phyloP scores from a whole-genome alignment of 2,329 filamentous ascomycete species.

The Plectosphaerella cucumerina region DNA sequence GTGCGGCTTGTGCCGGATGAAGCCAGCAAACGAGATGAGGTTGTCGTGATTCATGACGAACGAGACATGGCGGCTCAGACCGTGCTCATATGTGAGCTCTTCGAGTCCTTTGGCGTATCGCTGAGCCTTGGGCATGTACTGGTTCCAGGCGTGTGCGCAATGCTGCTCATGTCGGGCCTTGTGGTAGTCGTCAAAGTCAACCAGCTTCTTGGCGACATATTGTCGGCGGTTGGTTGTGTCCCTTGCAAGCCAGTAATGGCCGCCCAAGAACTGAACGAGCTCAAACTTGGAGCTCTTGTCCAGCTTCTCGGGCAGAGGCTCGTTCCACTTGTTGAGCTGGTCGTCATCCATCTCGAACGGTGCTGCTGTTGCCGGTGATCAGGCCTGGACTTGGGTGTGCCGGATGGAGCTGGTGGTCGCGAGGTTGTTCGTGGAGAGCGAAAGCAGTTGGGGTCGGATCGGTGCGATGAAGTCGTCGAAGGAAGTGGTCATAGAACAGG shows the following conservation, averaged over 20 bases:
- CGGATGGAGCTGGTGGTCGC: too few species aligned
- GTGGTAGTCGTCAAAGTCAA: slow-evolving; percentile 12
- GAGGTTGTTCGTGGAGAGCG: too few species aligned
- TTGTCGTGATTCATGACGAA: slow-evolving; percentile 46
- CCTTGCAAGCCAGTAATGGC: slow-evolving; percentile 26
- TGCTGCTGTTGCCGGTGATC: too few species aligned
- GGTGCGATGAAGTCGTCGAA: too few species aligned
- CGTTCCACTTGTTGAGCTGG: neutral
- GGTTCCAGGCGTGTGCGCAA: neutral
- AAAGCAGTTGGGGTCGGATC: too few species aligned
- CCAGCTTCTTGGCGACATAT: slow-evolving; percentile 26
- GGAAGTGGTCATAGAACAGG: too few species aligned
- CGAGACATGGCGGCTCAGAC: slow-evolving; percentile 22
- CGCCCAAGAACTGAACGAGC: slow-evolving; percentile 21
- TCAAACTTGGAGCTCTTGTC: slow-evolving; percentile 14
- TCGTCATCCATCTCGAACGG: too few species aligned
- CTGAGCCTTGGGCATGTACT: slow-evolving; percentile 13
- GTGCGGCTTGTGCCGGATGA: slow-evolving; percentile 20
- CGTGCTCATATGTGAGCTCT: slow-evolving; percentile 20
- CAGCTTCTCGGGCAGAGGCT: neutral
- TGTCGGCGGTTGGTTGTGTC: slow-evolving; percentile 22
- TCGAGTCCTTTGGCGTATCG: slow-evolving; percentile 18
- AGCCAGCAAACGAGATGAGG: slow-evolving; percentile 37
- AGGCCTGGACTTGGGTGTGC: too few species aligned
- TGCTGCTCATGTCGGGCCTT: neutral